Conservation (phyloP, 2,329 filamentous ascomycete genomes). For the Fusarium sp. region DNA sequence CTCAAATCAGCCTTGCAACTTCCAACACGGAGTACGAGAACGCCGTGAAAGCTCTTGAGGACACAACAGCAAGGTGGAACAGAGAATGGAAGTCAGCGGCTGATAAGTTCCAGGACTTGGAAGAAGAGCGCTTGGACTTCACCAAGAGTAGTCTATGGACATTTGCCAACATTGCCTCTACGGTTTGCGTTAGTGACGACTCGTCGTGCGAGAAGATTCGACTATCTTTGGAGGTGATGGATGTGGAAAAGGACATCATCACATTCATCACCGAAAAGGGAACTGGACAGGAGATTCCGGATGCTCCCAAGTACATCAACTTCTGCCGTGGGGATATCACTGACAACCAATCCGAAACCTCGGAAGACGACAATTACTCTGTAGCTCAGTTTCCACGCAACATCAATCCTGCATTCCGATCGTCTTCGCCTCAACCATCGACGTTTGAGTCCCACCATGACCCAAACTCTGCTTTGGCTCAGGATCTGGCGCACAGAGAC, state of each 20-base stretch:
- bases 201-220: conserved; percentile 97
- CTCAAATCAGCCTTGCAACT: conserved; percentile 91
- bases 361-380: conserved; percentile 90
- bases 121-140: conserved; percentile 97
- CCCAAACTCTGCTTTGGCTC: conserved; percentile 80
- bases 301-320: conserved; percentile 98
- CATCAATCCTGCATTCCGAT: conserved; percentile 95
- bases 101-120: conserved; percentile 98
- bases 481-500: conserved; percentile 75
- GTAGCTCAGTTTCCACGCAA: conserved; percentile 96
- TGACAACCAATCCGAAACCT: conserved; percentile 85
- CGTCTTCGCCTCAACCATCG: conserved; percentile 96
- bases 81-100: conserved; percentile 98
- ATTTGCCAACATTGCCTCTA: conserved; percentile 97
- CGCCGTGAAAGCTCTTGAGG: conserved; percentile 92
- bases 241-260: conserved; percentile 95
- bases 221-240: conserved; percentile 92
- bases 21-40: conserved; percentile 95
- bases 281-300: conserved; percentile 97
- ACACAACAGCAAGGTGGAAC: conserved; percentile 96
- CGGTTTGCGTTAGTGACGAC: conserved; percentile 97
- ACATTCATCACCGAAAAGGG: conserved; percentile 90
- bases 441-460: conserved; percentile 94
- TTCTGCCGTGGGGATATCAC: conserved; percentile 91
- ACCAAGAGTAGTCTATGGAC: conserved; percentile 98